These are phyloP conservation scores for Diplodia intermedia DNA, from an alignment of 2,329 filamentous ascomycete species.

Conservation along the genomic window DNA sequence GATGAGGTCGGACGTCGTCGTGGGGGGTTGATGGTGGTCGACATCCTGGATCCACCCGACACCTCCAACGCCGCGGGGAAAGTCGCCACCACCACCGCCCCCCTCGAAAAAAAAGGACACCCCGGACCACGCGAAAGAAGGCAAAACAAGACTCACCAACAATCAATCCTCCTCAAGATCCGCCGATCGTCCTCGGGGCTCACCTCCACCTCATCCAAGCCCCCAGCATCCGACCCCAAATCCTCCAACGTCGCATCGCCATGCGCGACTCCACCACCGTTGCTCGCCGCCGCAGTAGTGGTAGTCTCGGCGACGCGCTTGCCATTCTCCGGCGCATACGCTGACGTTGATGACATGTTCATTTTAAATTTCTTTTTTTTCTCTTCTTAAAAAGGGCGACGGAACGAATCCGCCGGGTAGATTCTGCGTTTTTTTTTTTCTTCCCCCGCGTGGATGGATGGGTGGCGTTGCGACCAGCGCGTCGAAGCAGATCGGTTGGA, in stretches of 20 bases:
- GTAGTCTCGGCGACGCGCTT: background rate
- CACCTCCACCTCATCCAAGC: conserved; percentile 5
- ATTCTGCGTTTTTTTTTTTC: background rate
- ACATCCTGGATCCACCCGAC: no score
- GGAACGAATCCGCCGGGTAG: background rate
- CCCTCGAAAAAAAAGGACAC: background rate
- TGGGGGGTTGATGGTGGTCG: no score
- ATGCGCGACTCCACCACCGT: background rate
- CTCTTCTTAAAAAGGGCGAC: background rate
- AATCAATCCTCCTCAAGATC: conserved; percentile 28
- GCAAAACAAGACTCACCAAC: conserved; percentile 5
- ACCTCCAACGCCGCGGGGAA: no score
- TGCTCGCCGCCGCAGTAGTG: background rate
- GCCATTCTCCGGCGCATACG: background rate
- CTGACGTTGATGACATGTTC: background rate
- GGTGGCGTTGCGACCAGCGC: background rate
- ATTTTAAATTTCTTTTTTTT: background rate
- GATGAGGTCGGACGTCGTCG: no score
- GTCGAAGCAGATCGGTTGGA: background rate
- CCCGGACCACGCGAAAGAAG: background rate
- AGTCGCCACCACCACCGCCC: no score
- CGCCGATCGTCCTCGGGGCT: conserved; percentile 22
- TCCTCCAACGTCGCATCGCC: conserved; percentile 18
- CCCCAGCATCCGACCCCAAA: conserved; percentile 13
- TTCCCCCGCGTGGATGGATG: background rate